Evolutionary conservation across 2,329 filamentous ascomycete genomes (phyloP), one percentile per base, ranked within the genome.

Genomic region (Diaporthe citrichinensis): DNA sequence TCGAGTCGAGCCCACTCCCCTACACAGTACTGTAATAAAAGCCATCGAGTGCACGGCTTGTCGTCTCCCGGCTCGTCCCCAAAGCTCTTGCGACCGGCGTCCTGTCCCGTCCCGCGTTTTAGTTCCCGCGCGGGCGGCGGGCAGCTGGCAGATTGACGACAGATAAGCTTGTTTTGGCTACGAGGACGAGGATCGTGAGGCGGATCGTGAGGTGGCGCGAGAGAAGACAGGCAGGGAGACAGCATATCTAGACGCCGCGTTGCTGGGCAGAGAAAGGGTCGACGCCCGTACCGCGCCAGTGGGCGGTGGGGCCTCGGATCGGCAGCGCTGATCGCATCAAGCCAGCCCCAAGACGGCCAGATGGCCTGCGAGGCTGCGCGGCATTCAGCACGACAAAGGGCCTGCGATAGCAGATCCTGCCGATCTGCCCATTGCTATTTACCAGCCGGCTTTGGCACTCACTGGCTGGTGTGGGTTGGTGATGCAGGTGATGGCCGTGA

Each of bases 71-170:
- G 62, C 62, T 51, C 34, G 23, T 15, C 3, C 44, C 62, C 28
- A 28, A 20, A 68, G 31, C 12, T 49, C 28, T n/a, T n/a, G 44
- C 62, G 28, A 51, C 62, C 62, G 62, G 31, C 41, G 25, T 51
- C 20, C 62, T 67, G 61, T 49, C 61, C 39, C 61, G 61, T 51
- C 44, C 46, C 71, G 71, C 51, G 31, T 41, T 17, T 44, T 62
- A 53, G 36, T 53, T 73, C 49, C 71, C 71, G 71, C n/a, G 46
- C 71, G 68, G 41, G 58, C 67, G 53, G 39, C 39, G 59, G 39
- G 39, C 59, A 28, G 51, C 67, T 67, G 58, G 59, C 62, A 76
- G 75, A 76, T 76, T 72, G 72, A 72, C 72, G 68, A 72, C 53
- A 76, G 75, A 71, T 76, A 68, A 72, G 72, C 72, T 76, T 74